phyloP scores from a whole-genome alignment of 1,284 basidiomycete genomes.

The Cutaneotrichosporon sp. region DNA sequence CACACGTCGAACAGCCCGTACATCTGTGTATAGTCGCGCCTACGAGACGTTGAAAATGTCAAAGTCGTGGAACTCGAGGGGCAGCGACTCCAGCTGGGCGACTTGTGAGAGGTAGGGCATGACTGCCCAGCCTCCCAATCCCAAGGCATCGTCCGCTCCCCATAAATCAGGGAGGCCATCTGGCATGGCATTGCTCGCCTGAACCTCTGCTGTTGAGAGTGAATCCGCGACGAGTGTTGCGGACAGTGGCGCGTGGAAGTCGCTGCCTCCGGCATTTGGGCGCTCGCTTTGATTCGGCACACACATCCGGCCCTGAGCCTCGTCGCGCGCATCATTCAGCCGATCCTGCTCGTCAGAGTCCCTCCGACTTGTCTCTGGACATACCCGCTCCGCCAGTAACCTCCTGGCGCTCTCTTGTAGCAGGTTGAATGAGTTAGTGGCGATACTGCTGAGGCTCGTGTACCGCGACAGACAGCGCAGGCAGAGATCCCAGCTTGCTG shows the following conservation, averaged over 20 bases:
- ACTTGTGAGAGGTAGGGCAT: not conserved
- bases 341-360: not conserved
- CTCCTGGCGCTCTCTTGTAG: slow-evolving; percentile 1
- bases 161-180: not conserved
- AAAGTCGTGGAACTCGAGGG: not conserved
- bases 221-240: not conserved
- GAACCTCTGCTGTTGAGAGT: not conserved
- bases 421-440: not conserved
- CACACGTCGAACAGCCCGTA: no score
- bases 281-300: no score
- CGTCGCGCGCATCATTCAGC: not conserved
- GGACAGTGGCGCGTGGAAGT: not conserved
- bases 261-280: no score
- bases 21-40: no score
- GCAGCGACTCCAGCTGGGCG: slow-evolving; percentile 1
- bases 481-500: not conserved
- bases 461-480: not conserved
- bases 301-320: not conserved
- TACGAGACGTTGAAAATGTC: no score
- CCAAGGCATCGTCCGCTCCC: not conserved
- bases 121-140: not conserved
- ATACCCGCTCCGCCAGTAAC: slow-evolving; percentile 3
- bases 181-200: not conserved
- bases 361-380: not conserved
- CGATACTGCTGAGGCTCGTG: slow-evolving; percentile 1